Percentiles rank a stretch among this genome's conserved stretches.
phyloP scores from a whole-genome alignment of 495 filamentous ascomycete species.

The Pyrenula massariospora region DNA sequence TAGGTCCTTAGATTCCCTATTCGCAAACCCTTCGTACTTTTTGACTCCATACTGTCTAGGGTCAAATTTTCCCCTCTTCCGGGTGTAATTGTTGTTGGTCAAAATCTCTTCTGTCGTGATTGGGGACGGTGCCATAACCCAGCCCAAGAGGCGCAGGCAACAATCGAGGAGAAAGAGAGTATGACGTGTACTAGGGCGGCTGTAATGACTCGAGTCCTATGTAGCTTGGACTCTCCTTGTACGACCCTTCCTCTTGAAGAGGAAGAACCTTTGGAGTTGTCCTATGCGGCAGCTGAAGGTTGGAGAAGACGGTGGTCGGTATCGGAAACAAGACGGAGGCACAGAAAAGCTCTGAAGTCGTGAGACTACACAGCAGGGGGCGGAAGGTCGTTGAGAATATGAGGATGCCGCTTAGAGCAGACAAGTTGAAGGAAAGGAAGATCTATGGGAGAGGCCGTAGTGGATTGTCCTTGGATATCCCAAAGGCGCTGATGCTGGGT shows the following conservation, averaged over 20 bases:
- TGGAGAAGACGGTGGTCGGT: conserved; percentile 21
- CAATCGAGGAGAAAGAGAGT: conserved; percentile 9
- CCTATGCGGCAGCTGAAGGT: conserved; percentile 97
- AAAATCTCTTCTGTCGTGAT: conserved; percentile 41
- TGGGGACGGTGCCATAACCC: conserved; percentile 67
- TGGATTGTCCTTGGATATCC: conserved; percentile 54
- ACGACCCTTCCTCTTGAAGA: conserved; percentile 89
- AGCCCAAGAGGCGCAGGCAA: conserved; percentile 11
- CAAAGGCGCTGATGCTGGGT: no score
- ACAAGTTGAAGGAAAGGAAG: conserved; percentile 73
- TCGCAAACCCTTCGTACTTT: conserved; percentile 27
- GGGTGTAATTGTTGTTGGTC: conserved; percentile 19
- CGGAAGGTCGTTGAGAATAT: conserved; percentile 59
- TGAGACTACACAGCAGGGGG: conserved; percentile 46
- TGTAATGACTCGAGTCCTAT: conserved; percentile 76
- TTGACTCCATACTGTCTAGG: conserved; percentile 27
- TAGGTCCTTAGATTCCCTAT: conserved; percentile 41
- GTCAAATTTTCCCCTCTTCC: conserved; percentile 18
- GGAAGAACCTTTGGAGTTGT: conserved; percentile 91
- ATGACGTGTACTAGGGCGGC: conserved; percentile 64
- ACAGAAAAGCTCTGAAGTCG: conserved; percentile 22
- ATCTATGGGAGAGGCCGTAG: conserved; percentile 62
- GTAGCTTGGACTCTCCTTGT: conserved; percentile 74
- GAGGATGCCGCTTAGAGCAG: conserved; percentile 40
- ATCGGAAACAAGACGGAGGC: conserved; percentile 40